A percentile compares a stretch with the other conserved stretches of the same genome.
Conservation (phyloP, 768 basidiomycete genomes). For the Termitomyces sp. region DNA sequence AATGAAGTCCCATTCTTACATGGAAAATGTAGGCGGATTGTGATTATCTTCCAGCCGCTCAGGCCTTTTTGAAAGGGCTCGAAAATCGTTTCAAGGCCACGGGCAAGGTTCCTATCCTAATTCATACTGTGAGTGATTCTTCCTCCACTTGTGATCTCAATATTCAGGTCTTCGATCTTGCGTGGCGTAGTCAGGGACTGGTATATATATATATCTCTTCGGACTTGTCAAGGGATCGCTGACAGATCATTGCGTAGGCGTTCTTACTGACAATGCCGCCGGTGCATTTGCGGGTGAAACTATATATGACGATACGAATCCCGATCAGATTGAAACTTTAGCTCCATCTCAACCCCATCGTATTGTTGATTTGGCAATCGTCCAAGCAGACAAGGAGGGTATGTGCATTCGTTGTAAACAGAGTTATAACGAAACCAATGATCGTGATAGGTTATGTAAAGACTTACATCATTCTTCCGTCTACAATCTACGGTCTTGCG, state of each 20-base stretch:
- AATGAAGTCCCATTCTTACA: neutral
- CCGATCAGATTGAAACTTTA: constrained; percentile 45
- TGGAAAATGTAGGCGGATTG: constrained; percentile 30
- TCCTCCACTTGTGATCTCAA: neutral
- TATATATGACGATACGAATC: constrained; percentile 50
- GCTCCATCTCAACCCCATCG: constrained; percentile 47
- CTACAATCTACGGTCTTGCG: constrained; percentile 61
- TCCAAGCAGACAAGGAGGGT: constrained; percentile 51
- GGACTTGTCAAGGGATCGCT: neutral
- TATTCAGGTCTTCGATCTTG: neutral
- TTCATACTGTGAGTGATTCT: constrained; percentile 56
- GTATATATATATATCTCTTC: constrained; percentile 25
- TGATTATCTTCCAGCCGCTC: constrained; percentile 44
- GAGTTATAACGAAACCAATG: neutral
- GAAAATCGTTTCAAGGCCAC: constrained; percentile 43
- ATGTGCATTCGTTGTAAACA: neutral
- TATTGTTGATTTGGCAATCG: constrained; percentile 44
- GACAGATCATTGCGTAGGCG: constrained; percentile 24
- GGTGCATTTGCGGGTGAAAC: constrained; percentile 36
- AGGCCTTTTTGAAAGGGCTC: constrained; percentile 51
- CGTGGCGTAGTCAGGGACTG: constrained; percentile 47
- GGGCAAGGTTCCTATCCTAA: constrained; percentile 45
- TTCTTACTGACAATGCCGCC: constrained; percentile 43
- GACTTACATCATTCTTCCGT: constrained; percentile 50
- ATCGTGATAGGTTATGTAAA: constrained; percentile 42